Base-by-base conservation (phyloP, 768 basidiomycete species). In the Tylopilus felleus region DNA sequence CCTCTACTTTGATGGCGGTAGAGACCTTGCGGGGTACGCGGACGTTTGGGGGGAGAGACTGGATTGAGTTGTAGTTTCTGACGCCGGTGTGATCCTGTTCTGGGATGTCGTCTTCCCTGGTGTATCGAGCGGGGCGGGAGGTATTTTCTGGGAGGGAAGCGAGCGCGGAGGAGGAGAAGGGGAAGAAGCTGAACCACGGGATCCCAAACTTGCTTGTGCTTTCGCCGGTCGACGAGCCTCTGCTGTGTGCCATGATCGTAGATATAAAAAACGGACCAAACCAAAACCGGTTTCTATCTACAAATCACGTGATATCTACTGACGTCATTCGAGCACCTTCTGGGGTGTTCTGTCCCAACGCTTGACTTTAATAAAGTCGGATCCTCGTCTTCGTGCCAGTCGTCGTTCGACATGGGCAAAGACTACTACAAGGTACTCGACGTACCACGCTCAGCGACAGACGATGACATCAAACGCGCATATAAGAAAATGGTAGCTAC, bases 401-500 rank as follows among this genome's bases (percentile, higher is more conserved):
- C 33, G 8, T 12, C 27, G 8, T 33, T 3, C 33, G 17, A 13
- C 9, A 54, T 54, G 53, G 90, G 89, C 57, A 76, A 78, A 64
- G 90, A 96, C 77, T 98, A 95, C 75, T 98, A 98, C 83, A 82
- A 85, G 63, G 72, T 83, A 1, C 78, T 98, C 22, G 93, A 89
- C 57, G 67, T 98, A 50, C 71, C 74, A 61, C 89, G 82, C 71
- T 73, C 75, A 40, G 96, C 94, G 40, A 71, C 71, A 1, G 92
- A 93, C 8, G 90, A 95, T 64, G 86, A 88, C 10, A 88, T 98
- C 66, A 98, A 97, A 74, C 89, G 85, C 62, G 95, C 90, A 1
- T 95, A 93, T 80, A 95, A 94, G 81, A 94, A 94, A 74, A 90
- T 91, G 83, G 89, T 85, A 58, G 9, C 9, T 12, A 8, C 21